Evolutionary conservation across 306 rosid species (phyloP).

Genomic region (Vigna unguiculata): DNA sequence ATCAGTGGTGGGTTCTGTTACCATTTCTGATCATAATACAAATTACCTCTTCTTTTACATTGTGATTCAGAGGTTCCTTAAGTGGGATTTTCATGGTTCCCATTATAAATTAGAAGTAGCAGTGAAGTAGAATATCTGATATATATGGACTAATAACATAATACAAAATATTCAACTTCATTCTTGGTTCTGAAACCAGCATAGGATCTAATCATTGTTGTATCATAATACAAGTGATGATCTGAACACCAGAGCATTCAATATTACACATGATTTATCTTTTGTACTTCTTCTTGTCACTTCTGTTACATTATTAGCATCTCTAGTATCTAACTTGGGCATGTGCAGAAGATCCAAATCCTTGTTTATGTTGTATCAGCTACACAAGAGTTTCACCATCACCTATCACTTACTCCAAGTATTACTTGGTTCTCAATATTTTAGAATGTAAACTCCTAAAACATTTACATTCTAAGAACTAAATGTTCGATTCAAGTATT

Average conservation of each 20-base stretch:
- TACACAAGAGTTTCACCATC: too few relatives aligned
- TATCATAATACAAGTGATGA: slow-evolving; percentile 36
- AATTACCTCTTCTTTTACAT: slow-evolving; percentile 35
- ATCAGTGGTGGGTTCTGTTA: slow-evolving; percentile 35
- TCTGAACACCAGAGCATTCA: slow-evolving; percentile 12
- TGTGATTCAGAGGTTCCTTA: slow-evolving; percentile 46
- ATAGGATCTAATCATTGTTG: slow-evolving; percentile 40
- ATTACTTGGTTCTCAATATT: too few relatives aligned
- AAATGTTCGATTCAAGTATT: too few relatives aligned
- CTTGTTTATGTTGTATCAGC: background rate
- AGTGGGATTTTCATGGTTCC: slow-evolving; percentile 52
- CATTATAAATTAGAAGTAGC: slow-evolving; percentile 29
- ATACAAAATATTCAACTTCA: slow-evolving; percentile 37
- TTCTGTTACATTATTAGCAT: background rate
- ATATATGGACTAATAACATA: background rate
- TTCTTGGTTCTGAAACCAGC: slow-evolving; percentile 37
- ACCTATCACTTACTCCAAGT: too few relatives aligned
- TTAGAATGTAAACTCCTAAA: too few relatives aligned
- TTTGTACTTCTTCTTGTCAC: background rate
- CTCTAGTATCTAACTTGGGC: background rate
- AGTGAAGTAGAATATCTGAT: background rate
- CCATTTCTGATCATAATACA: slow-evolving; percentile 48
- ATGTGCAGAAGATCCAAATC: background rate
- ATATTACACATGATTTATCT: slow-evolving; percentile 22
- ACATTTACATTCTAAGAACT: too few relatives aligned